Evolutionary conservation across 2,329 filamentous ascomycete genomes (phyloP).

Genomic region (Arthrobotrys musiformis): DNA sequence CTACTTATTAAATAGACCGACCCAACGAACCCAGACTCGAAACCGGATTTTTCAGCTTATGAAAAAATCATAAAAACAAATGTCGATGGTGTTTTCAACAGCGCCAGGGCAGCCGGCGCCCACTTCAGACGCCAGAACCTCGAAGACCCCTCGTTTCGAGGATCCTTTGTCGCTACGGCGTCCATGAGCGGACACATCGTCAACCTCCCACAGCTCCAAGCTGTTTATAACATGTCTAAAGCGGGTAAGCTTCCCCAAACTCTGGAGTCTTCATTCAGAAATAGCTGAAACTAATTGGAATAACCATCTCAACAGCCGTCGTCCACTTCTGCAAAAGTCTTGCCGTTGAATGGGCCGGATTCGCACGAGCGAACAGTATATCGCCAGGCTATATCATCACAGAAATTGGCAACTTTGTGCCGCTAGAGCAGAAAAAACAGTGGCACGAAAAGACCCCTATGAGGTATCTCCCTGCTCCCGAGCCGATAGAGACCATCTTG

Average conservation of each 20-base stretch:
- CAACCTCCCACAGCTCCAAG: conserved; percentile 79
- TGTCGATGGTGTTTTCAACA: conserved; percentile 81
- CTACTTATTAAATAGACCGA: conserved; percentile 11
- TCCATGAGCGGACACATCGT: conserved; percentile 82
- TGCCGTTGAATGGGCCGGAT: conserved; percentile 80
- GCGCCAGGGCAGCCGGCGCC: conserved; percentile 74
- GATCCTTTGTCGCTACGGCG: conserved; percentile 81
- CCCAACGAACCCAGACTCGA: conserved; percentile 12
- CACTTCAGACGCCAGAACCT: conserved; percentile 76
- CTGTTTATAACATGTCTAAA: conserved; percentile 79
- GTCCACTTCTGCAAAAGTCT: conserved; percentile 71
- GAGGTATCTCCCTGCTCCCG: conserved; percentile 66
- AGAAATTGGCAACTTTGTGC: conserved; percentile 75
- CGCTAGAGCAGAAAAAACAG: conserved; percentile 74
- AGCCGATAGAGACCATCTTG: neutral
- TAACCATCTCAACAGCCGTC: conserved; percentile 61
- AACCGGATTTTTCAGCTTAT: conserved; percentile 65
- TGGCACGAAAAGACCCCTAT: conserved; percentile 85
- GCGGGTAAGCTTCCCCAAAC: conserved; percentile 68
- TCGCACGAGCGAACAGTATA: conserved; percentile 77
- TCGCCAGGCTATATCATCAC: conserved; percentile 81
- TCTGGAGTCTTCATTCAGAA: too few relatives aligned
- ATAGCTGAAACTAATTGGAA: conserved; percentile 56
- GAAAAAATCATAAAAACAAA: conserved; percentile 76
- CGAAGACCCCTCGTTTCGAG: conserved; percentile 71